Evolutionary conservation across 495 filamentous ascomycete species (phyloP).

Genomic region (Neurospora sp.): DNA sequence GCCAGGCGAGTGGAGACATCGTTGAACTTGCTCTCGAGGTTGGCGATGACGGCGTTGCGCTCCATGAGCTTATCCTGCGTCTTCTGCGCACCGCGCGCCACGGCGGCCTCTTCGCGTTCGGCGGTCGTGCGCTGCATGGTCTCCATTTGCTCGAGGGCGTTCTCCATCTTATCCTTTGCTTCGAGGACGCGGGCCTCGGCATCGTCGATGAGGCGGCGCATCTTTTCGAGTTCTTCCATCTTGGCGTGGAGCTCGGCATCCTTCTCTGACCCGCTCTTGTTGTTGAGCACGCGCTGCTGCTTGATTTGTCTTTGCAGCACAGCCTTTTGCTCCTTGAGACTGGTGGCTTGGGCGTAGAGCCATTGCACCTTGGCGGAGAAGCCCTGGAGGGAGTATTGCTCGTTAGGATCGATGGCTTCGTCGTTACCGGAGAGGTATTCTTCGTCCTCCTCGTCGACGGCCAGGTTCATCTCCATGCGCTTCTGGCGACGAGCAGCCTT

Average conservation of each 20-base stretch:
- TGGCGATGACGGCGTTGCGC: conserved; percentile 37
- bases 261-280: conserved; percentile 50
- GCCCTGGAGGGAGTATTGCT: conserved; percentile 54
- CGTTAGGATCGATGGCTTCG: conserved; percentile 34
- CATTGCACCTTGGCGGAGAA: conserved; percentile 71
- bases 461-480: conserved; percentile 29
- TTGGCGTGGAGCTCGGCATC: conserved; percentile 42
- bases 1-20: conserved; percentile 29
- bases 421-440: conserved; percentile 42
- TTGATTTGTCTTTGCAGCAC: conserved; percentile 82
- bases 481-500: conserved; percentile 40
- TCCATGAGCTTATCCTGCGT: conserved; percentile 41
- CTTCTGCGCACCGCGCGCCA: conserved; percentile 26
- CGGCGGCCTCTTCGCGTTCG: conserved; percentile 20
- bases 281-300: conserved; percentile 83
- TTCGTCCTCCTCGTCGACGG: conserved; percentile 31
- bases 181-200: conserved; percentile 39
- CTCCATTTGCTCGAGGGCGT: conserved; percentile 45
- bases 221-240: conserved; percentile 44
- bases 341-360: conserved; percentile 52
- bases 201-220: conserved; percentile 37
- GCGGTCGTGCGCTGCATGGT: conserved; percentile 27
- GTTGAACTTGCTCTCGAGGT: conserved; percentile 33
- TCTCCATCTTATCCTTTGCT: conserved; percentile 34
- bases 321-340: conserved; percentile 72